Base-by-base conservation (phyloP, 2,329 filamentous ascomycete species). In the Tolypocladium cylindrosporum region DNA sequence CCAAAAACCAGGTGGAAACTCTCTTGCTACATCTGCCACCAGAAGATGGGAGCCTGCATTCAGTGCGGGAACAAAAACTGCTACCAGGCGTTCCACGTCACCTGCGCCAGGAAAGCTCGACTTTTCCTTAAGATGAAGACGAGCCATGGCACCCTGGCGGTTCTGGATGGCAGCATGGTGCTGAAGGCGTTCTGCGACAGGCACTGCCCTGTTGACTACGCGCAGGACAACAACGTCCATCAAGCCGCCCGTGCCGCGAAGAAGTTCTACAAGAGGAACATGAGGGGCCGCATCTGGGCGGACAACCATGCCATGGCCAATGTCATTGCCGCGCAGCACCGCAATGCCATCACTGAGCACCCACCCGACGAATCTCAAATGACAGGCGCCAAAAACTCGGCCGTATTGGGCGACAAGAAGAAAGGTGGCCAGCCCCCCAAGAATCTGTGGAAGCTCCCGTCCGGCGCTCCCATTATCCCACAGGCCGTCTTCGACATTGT, bases 51-150 rank as follows among this genome's bases (percentile, higher is more conserved):
- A 27, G 93, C 94, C 45, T 97, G 93, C 72, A 97, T 99, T 60
- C 94, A 99, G 72, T 99, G 94, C 72, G 91, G 92, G 60, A 97
- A 97, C 76, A 97, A 97, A 74, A 90, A 88, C 61, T 99, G 94
- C 72, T 99, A 96, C 69, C 88, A 93, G 68, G 94, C 94, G 10
- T 99, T 99, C 71, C 94, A 99, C 73, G 91, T 97, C 57, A 97
- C 94, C 6, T 99, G 94, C 71, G 94, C 94, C 31, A 85, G 94
- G 57, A 85, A 90, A 66, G 91, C 92, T 54, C 87, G 87, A 61
- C 80, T 99, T 0, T 97, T 90, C 68, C 78, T 99, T 63, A 93
- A 93, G 74, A 99, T 99, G 94, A 99, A 97, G 75, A 91, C 92
- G 55, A 89, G 85, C 57, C 89, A 93, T 62, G 89, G 90, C 55